Conservation (phyloP, 2,329 filamentous ascomycete genomes). For the Trichoderma hamatum region DNA sequence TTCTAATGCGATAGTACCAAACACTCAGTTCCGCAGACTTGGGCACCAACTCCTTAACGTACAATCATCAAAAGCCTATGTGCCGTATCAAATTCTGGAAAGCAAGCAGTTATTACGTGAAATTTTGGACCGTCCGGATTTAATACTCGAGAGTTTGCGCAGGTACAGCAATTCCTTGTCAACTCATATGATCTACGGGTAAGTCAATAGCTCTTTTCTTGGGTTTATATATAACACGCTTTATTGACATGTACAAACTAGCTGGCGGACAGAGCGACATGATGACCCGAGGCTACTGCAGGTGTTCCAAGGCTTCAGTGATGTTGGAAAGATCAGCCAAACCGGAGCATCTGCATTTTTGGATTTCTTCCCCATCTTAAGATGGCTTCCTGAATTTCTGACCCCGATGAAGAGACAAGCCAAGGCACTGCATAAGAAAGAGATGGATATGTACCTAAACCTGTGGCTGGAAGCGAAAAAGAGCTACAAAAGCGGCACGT, state of each 20-base stretch:
- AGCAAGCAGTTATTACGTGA: not conserved
- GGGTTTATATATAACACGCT: not conserved
- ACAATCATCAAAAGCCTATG: not conserved
- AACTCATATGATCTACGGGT: not conserved
- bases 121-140: not conserved
- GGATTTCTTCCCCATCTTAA: constrained; percentile 1
- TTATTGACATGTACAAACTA: not conserved
- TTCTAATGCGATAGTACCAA: not conserved
- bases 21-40: not conserved
- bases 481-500: constrained; percentile 21
- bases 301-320: not conserved
- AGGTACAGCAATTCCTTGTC: not conserved
- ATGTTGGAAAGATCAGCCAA: not conserved
- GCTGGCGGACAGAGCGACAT: not conserved
- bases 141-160: not conserved
- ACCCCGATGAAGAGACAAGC: not conserved
- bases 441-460: constrained; percentile 29
- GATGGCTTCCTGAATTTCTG: constrained; percentile 4
- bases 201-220: not conserved
- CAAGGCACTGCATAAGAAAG: constrained; percentile 26
- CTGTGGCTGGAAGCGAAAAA: constrained; percentile 27
- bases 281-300: not conserved
- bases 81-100: not conserved
- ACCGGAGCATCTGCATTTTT: not conserved
- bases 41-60: not conserved